Evolutionary conservation across 2,329 filamentous ascomycete genomes (phyloP), one percentile per base, ranked within the genome.

Genomic region (Aspergillus pseudoterreus): DNA sequence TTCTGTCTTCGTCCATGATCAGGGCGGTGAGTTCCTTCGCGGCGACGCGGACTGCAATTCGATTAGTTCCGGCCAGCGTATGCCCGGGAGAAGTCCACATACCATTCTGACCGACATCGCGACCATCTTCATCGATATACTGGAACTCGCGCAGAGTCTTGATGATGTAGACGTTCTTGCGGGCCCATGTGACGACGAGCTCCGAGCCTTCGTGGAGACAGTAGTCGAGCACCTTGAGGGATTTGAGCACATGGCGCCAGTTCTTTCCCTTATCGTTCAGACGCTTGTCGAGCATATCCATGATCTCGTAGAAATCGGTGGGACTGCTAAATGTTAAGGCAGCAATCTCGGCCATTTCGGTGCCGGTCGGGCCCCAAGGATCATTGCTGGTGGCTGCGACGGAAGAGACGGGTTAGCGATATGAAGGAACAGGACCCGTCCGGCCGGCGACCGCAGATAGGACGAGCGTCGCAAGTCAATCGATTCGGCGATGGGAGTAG

Each of bases 211-310:
- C 94, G 70, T 99, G 94, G 51, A 99, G 80, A 74, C 92, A 96
- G 74, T 99, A 99, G 73, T 99, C 94, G 52, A 97, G 82, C 48
- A 99, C 94, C 72, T 99, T 99, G 61, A 99, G 79, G 39, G 94
- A 95, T 75, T 99, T 99, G 54, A 99, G 78, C 11, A 99, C 94
- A 71, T 99, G 94, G 64, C 94, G 86, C 94, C 94, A 99, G 71
- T 99, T 99, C 81, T 97, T 99, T 68, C 94, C 94, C 75, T 99
- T 97, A 74, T 99, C 94, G 66, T 99, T 99, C 66, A 99, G 78
- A 61, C 94, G 87, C 79, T 97, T 97, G 75, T 99, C 94, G 61
- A 99, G 80, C 90, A 99, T 99, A 72, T 99, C 94, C 87, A 99
- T 96, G 65, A 99, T 96, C 71, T 99, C 92, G 77, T 96, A 96